Percentiles rank a stretch among this genome's conserved stretches.
phyloP scores from a whole-genome alignment of 345 rosid genomes.

The Trapa incisa region DNA sequence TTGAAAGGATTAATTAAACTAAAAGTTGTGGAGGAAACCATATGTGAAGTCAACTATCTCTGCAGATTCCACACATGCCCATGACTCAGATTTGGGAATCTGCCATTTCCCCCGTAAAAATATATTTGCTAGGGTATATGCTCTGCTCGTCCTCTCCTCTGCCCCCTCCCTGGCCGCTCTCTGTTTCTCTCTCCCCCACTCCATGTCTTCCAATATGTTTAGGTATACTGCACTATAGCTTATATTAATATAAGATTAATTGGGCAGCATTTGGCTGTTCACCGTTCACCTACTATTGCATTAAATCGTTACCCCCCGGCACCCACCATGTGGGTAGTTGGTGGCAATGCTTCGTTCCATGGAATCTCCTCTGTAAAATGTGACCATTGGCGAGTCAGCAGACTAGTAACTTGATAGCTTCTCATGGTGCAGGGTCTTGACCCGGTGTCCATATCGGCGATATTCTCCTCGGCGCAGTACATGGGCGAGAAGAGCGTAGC shows the following conservation, averaged over 20 bases:
- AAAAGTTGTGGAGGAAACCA: background rate
- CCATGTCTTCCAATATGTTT: too few species aligned
- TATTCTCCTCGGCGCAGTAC: slow-evolving; percentile 69
- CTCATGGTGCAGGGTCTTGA: slow-evolving; percentile 62
- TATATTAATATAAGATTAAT: too few species aligned
- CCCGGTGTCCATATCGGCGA: slow-evolving; percentile 68
- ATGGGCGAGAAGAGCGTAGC: slow-evolving; percentile 68
- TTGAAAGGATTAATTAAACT: background rate
- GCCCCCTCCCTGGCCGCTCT: too few species aligned
- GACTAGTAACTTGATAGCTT: background rate
- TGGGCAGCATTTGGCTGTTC: too few species aligned
- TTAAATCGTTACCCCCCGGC: too few species aligned
- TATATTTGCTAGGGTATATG: too few species aligned
- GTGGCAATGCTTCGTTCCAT: too few species aligned
- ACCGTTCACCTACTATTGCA: too few species aligned
- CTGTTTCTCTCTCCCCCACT: background rate
- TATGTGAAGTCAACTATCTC: background rate
- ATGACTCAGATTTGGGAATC: slow-evolving; percentile 2
- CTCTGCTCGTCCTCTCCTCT: too few species aligned
- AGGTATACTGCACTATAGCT: too few species aligned
- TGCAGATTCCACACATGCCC: slow-evolving; percentile 1
- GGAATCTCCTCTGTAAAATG: background rate
- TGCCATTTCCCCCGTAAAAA: background rate
- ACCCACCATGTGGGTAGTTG: too few species aligned
- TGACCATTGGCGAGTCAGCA: background rate